Percentiles rank a stretch among this genome's conserved stretches.
These are phyloP conservation scores for Leishmania braziliensis DNA, from an alignment of 208 protist species.

Conservation along the genomic window DNA sequence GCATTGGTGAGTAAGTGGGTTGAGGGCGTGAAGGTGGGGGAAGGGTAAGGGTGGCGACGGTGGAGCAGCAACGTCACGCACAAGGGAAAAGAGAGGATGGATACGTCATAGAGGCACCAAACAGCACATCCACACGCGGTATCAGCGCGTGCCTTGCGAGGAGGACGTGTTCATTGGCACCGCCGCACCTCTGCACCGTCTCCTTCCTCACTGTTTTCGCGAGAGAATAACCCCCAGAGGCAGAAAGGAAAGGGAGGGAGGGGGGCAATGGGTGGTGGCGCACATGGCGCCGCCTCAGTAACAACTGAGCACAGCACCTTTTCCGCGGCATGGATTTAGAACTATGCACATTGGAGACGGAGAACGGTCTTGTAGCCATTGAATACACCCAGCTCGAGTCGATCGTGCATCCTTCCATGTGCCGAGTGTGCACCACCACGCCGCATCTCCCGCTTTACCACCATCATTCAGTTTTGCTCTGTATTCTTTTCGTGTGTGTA, in stretches of 20 bases:
- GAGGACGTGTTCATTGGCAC: not conserved
- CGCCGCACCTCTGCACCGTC: not conserved
- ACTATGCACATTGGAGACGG: not conserved
- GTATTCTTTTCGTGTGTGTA: not conserved
- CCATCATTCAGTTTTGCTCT: too few relatives aligned
- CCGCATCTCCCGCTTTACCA: not conserved
- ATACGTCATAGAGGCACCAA: not conserved
- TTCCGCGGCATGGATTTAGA: not conserved
- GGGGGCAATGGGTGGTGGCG: not conserved
- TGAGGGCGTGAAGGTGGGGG: not conserved
- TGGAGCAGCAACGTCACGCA: not conserved
- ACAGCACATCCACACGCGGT: not conserved
- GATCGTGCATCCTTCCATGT: not conserved
- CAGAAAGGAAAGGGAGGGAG: not conserved
- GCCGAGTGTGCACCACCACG: not conserved
- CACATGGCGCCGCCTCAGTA: not conserved
- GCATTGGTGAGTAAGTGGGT: not conserved
- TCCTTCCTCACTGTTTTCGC: not conserved
- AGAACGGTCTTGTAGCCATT: not conserved
- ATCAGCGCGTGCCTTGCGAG: not conserved
- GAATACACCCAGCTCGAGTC: not conserved
- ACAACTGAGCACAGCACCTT: not conserved
- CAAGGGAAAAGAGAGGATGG: not conserved
- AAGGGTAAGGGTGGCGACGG: not conserved
- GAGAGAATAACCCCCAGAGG: not conserved